Base-by-base conservation (phyloP, 495 filamentous ascomycete species). In the Filosporella fistucella region DNA sequence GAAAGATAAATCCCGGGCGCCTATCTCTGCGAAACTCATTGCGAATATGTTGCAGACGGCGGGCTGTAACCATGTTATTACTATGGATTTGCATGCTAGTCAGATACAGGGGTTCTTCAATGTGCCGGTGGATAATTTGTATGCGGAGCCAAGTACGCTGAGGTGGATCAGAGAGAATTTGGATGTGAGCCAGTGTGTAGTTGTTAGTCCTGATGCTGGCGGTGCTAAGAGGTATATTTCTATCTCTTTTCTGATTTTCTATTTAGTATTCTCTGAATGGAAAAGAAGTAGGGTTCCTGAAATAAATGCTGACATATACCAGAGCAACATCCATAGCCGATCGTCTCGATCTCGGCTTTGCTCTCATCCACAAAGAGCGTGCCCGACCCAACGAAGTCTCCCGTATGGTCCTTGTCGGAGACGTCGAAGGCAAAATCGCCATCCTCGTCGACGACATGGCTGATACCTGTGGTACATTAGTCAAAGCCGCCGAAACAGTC, bases 301-400 rank as follows among this genome's bases (percentile, higher is more conserved):
- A 35, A 35, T 35, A 4, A 5, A n/a, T 8, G 35, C 35, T 38
- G 23, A 38, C 17, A 7, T 36, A 7, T 21, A 16, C 14, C 13
- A 84, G 91, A 63, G 93, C 91, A 30, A 96, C 93, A n/a, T 88
- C 84, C 8, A 96, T 97, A 47, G 93, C 93, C 44, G 94, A 97
- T 64, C 85, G 89, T 18, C 80, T 98, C 37, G 89, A 96, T 61
- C 82, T 91, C 43, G 86, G 86, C 54, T 98, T 98, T 67, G 93
- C 93, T n/a, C 81, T 98, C 25, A 98, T 98, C 61, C 93, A 97
- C 80, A 97, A 97, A 70, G 91, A 97, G 68, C 89, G 93, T 44
- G 85, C 91, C 1, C 79, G 90, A 18, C 91, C 93, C 43, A 96
- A 96, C 63, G 93, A 96, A 65, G 91, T 97, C 52, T 89, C 86